phyloP scores from a whole-genome alignment of 1,284 basidiomycete species.

The Ceratobasidium sp. region DNA sequence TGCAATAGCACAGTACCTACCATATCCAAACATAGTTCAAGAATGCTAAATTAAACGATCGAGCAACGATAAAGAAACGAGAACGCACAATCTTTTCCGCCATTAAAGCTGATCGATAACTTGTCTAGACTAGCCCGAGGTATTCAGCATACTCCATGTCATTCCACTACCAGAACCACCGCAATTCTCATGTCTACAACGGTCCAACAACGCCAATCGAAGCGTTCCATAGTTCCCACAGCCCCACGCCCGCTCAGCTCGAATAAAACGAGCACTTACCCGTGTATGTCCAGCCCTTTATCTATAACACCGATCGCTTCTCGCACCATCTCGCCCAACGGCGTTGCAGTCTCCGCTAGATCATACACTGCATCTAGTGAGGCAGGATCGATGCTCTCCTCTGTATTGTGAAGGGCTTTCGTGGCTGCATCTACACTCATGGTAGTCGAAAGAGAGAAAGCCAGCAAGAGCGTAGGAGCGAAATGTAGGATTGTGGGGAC shows the following conservation, averaged over 20 bases:
- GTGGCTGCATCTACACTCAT: slow-evolving; percentile 1
- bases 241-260: slow-evolving; percentile 3
- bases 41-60: not conserved
- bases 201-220: not conserved
- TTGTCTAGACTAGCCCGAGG: slow-evolving; percentile 66
- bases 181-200: slow-evolving; percentile 15
- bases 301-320: slow-evolving; percentile 86
- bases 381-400: slow-evolving; percentile 29
- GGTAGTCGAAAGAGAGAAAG: not conserved
- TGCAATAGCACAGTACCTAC: slow-evolving; percentile 94
- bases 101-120: slow-evolving; percentile 94
- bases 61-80: slow-evolving; percentile 9
- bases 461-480: not conserved
- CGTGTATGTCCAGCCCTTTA: slow-evolving; percentile 76
- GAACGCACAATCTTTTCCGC: slow-evolving; percentile 95
- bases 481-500: slow-evolving; percentile 8
- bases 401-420: slow-evolving; percentile 1
- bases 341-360: slow-evolving; percentile 22
- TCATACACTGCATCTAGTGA: slow-evolving; percentile 48
- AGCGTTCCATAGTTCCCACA: not conserved
- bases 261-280: slow-evolving; percentile 64
- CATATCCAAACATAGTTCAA: not conserved
- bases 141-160: slow-evolving; percentile 19
- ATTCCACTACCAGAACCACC: slow-evolving; percentile 1
- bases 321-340: slow-evolving; percentile 72